Evolutionary conservation across 257 asterid genomes (phyloP), one percentile per base, ranked within the genome.

Genomic region (Vinca minor): DNA sequence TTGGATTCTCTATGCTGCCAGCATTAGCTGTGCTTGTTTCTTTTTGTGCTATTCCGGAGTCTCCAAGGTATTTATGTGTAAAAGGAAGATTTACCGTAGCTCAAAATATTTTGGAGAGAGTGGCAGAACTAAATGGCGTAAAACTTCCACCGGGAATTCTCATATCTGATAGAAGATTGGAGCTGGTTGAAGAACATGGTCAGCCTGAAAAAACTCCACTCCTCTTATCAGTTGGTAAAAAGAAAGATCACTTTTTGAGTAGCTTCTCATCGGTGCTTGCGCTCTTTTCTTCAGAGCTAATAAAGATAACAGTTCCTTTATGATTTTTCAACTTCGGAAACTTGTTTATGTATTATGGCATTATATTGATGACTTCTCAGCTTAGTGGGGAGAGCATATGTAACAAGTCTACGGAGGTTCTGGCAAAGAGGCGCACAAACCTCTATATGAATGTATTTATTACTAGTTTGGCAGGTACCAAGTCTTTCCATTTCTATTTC

Each of bases 381-480:
- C 62, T 81, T 79, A 79, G 75, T 44, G 68, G 71, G 3, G 68
- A 72, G 57, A 81, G 59, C 45, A 68, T 52, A 57, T 83, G 93
- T 41, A 61, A 52, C 47, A 3, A 59, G 47, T 63, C 11, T 53
- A n/a, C 14, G 21, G 68, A 57, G 28, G 62, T 38, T 42, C 31
- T 65, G 29, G 21, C 60, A 17, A 36, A 58, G 42, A 60, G 32
- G 62, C 50, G 50, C 60, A 44, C 49, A 13, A 84, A 79, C 72
- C 80, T 79, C 58, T 83, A 83, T 55, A 67, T 46, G 35, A 71
- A 75, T 45, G 79, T 76, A 14, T 81, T 85, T 36, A 68, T 83
- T 73, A 81, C 87, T 41, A 81, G 87, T 73, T 55, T 85, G 46
- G 89, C 89, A 78, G 87, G 87, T 85, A 75, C 5, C 8, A 31